Percentiles rank a stretch among this genome's conserved stretches.
Conservation (phyloP, 805 yeast genomes). For the Myxozyma mucilagina region DNA sequence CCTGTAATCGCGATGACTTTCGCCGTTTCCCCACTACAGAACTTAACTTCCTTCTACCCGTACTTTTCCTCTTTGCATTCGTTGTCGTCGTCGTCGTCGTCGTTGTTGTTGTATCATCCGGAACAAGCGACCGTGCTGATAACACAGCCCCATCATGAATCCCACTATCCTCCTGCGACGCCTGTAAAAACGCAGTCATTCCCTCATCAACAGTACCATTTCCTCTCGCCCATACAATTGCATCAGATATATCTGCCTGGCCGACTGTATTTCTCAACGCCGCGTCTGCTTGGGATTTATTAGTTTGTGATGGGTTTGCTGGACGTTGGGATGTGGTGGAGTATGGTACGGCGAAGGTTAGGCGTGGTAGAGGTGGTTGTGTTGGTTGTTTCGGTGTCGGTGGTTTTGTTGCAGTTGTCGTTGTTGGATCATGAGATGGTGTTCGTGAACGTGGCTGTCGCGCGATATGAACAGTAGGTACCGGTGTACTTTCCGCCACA, state of each 20-base stretch:
- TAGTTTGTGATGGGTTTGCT: not conserved
- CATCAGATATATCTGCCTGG: not conserved
- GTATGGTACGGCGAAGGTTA: slow-evolving; percentile 13
- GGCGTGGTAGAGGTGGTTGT: slow-evolving; percentile 12
- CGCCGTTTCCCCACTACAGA: too few species aligned
- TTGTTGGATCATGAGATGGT: not conserved
- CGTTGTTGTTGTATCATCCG: not conserved
- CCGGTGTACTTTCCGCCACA: not conserved
- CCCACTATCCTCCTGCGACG: not conserved
- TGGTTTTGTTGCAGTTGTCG: not conserved
- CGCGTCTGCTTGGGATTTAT: not conserved
- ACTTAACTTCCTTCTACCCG: too few species aligned
- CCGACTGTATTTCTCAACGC: not conserved
- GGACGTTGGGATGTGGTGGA: too few species aligned
- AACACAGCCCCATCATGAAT: not conserved
- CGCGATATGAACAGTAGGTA: not conserved
- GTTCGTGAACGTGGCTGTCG: not conserved
- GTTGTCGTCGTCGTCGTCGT: not conserved
- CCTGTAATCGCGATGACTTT: not conserved
- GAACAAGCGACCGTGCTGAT: not conserved
- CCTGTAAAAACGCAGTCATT: slow-evolving; percentile 4
- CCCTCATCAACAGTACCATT: not conserved
- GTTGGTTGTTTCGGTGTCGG: not conserved
- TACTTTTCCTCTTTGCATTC: not conserved
- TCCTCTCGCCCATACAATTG: slow-evolving; percentile 1